These are phyloP conservation scores for Ganoderma leucocontextum DNA, from an alignment of 1,284 basidiomycete species.

Conservation along the genomic window DNA sequence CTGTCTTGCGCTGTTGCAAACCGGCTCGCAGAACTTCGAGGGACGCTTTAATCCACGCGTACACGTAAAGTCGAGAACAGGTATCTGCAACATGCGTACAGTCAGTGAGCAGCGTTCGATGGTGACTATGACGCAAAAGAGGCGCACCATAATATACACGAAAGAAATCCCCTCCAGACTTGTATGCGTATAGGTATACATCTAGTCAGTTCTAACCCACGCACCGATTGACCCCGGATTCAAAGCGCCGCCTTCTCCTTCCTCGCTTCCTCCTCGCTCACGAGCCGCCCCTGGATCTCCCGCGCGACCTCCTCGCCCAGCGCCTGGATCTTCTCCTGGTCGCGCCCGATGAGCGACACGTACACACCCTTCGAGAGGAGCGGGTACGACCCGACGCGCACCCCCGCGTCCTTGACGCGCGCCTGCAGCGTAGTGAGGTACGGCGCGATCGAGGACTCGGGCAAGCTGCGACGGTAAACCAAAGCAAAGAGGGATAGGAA, in stretches of 20 bases:
- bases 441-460: conserved; percentile 91
- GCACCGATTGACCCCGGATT: neutral
- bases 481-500: conserved; percentile 14
- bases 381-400: conserved; percentile 89
- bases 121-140: neutral
- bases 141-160: neutral
- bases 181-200: neutral
- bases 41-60: no score
- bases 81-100: no score
- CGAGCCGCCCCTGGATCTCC: conserved; percentile 63
- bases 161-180: neutral
- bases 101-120: no score
- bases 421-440: conserved; percentile 84
- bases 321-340: conserved; percentile 57
- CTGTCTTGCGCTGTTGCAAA: no score
- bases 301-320: conserved; percentile 76
- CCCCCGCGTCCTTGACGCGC: conserved; percentile 76
- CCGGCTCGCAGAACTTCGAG: no score
- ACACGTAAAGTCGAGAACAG: no score
- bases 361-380: conserved; percentile 69
- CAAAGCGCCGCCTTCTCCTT: conserved; percentile 40
- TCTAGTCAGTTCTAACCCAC: neutral
- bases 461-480: conserved; percentile 55
- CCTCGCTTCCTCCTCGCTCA: conserved; percentile 66
- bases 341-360: conserved; percentile 84